Base-by-base conservation (phyloP, 2,329 filamentous ascomycete species). In the Colletotrichum gloeosporioides region DNA sequence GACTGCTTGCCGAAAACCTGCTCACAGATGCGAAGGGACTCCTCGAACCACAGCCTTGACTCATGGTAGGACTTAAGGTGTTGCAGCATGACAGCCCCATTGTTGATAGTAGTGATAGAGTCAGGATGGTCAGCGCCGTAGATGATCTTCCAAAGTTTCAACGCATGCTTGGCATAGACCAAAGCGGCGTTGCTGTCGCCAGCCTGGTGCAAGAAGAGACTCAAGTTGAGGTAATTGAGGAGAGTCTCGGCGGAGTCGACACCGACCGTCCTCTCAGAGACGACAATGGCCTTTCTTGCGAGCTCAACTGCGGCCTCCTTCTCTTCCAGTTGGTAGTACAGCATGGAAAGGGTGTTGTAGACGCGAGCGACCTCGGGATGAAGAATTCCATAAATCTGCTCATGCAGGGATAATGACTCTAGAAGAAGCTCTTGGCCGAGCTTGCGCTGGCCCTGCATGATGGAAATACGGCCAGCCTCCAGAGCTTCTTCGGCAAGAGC, bases 81-180 rank as follows among this genome's bases (percentile, higher is more conserved):
- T 86, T 99, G 97, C 75, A 99, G 92, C 97, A 99, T 99, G 76
- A 99, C 97, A 9, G 97, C 97, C 25, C 95, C 96, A 82, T 99
- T 99, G 91, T 99, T 99, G 86, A 99, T 94, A 18, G 97, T 99
- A 10, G 98, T 99, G 86, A 99, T 98, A 10, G 96, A 98, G 86
- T 99, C 97, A 4, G 97, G 97, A 86, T 99, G 97, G 81, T 95
- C 94, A 34, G 94, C 89, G 36, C 97, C 97, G 83, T 98, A 99
- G 81, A 99, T 96, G 81, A 99, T 92, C 89, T 98, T 98, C 96
- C 96, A 99, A 78, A 99, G 89, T 83, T 97, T 93, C 79, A 99
- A 91, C 8, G 97, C 97, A 84, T 99, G 97, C 84, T 95, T 95
- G 79, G 98, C 94, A 83, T 98, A 98, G 15, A 92, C 90, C 71